Evolutionary conservation across 2,329 filamentous ascomycete genomes (phyloP).

Genomic region (Pyricularia grisea): DNA sequence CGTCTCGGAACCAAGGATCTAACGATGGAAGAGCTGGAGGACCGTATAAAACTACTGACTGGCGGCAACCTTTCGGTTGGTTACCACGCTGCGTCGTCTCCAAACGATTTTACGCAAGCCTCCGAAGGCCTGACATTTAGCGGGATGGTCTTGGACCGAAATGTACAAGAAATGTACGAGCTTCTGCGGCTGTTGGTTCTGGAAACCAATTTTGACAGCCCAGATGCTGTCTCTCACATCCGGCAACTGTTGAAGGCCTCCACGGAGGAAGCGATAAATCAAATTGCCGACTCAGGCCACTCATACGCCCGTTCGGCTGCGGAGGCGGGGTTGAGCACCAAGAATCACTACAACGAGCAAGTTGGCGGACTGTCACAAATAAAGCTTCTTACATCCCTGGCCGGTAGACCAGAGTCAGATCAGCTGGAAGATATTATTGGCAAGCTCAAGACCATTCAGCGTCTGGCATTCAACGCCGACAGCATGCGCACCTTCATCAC

Average conservation of each 20-base stretch:
- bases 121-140: conserved; percentile 77
- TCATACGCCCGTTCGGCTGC: conserved; percentile 77
- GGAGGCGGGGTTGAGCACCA: conserved; percentile 65
- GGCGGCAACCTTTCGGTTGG: conserved; percentile 72
- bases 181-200: conserved; percentile 70
- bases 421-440: conserved; percentile 65
- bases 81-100: conserved; percentile 74
- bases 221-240: conserved; percentile 72
- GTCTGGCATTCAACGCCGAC: conserved; percentile 52
- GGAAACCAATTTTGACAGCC: conserved; percentile 83
- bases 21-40: conserved; percentile 91
- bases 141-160: conserved; percentile 81
- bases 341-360: conserved; percentile 69
- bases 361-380: conserved; percentile 87
- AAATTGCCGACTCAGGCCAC: conserved; percentile 85
- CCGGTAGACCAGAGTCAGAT: conserved; percentile 60
- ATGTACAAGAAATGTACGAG: conserved; percentile 85
- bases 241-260: conserved; percentile 78
- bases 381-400: conserved; percentile 71
- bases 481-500: conserved; percentile 76
- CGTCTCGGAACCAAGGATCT: conserved; percentile 80
- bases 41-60: conserved; percentile 91
- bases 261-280: conserved; percentile 83
- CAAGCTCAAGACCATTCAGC: conserved; percentile 80
- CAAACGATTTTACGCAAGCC: conserved; percentile 58